Base-by-base conservation (phyloP, 345 rosid species). In the Eucalyptus camaldulensis region DNA sequence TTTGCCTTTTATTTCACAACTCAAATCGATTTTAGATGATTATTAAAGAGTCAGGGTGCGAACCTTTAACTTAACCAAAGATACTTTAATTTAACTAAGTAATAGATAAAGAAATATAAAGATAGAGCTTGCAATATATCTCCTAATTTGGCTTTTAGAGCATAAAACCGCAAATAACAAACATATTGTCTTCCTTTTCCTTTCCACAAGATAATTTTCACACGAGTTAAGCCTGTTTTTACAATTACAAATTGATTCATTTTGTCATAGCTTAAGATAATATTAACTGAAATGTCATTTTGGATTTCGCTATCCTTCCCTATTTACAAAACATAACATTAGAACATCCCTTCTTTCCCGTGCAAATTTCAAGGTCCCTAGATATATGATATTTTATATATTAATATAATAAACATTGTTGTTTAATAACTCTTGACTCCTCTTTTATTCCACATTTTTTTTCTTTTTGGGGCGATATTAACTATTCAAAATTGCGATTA, bases 181-280 rank as follows among this genome's bases (percentile, higher is more conserved):
- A 65, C 19, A 14, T 29, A 60, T 65, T 3, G 37, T 65, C 37
- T 29, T 14, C 76, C 10, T 65, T 31, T n/a, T 29, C 19, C 76
- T n/a, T 65, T n/a, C 37, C 76, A 4, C 10, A 16, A 65, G 14
- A 65, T n/a, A n/a, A 65, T 65, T 65, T 65, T 13, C 72, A 29
- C 37, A 65, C 37, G 19, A 65, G 76, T 65, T 65, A n/a, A 29
- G 8, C 31, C 4, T 4, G 5, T 13, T 62, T 62, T 29, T 27
- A 62, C 16, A 29, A 27, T 29, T 27, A 62, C 16, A 29, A 27
- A 29, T 29, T 29, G 9, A 2, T 62, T 62, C 0, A 0, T 62
- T 62, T 62, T n/a, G 16, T 27, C 3, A 3, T 62, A 27, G 22
- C 80, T 69, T 33, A 69, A 69, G 80, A 31, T 31, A 9, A 69